phyloP scores from a whole-genome alignment of 495 filamentous ascomycete genomes.

The Penicillium coffeae region DNA sequence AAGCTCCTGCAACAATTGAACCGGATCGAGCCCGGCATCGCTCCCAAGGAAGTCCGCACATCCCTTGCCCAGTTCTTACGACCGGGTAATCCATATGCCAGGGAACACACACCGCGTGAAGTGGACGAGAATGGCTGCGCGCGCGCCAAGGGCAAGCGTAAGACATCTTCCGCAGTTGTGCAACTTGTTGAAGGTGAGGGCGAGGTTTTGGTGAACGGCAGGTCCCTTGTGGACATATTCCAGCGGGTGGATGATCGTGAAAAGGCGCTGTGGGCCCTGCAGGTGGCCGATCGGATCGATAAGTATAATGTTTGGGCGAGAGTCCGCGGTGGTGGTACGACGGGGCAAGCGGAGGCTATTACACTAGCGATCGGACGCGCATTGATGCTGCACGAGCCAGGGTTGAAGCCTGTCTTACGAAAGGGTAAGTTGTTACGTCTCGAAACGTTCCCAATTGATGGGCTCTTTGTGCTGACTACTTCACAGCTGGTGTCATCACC shows the following conservation, averaged over 20 bases:
- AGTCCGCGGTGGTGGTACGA: slow-evolving; percentile 80
- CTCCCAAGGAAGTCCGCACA: slow-evolving; percentile 61
- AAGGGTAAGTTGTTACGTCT: slow-evolving; percentile 63
- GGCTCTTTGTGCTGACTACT: slow-evolving; percentile 5
- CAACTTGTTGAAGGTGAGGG: slow-evolving; percentile 89
- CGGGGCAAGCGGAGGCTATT: slow-evolving; percentile 92
- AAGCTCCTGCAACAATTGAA: slow-evolving; percentile 75
- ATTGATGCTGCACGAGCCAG: slow-evolving; percentile 84
- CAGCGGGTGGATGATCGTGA: slow-evolving; percentile 89
- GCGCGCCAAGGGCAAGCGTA: slow-evolving; percentile 75
- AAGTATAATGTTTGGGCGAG: slow-evolving; percentile 96
- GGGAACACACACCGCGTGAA: slow-evolving; percentile 48
- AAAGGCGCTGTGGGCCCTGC: slow-evolving; percentile 87
- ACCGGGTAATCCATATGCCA: slow-evolving; percentile 65
- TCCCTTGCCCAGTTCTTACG: slow-evolving; percentile 69
- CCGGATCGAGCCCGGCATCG: slow-evolving; percentile 74
- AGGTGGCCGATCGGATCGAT: slow-evolving; percentile 75
- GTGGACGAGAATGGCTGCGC: slow-evolving; percentile 74
- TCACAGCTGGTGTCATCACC: slow-evolving; percentile 81
- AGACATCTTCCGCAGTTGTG: slow-evolving; percentile 77
- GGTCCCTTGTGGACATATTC: slow-evolving; percentile 72
- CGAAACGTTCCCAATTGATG: too few relatives aligned
- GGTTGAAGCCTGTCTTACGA: slow-evolving; percentile 79
- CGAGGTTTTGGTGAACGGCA: slow-evolving; percentile 85
- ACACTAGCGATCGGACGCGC: slow-evolving; percentile 90